Conservation (phyloP, 768 basidiomycete genomes). For the Mycena vitilis region DNA sequence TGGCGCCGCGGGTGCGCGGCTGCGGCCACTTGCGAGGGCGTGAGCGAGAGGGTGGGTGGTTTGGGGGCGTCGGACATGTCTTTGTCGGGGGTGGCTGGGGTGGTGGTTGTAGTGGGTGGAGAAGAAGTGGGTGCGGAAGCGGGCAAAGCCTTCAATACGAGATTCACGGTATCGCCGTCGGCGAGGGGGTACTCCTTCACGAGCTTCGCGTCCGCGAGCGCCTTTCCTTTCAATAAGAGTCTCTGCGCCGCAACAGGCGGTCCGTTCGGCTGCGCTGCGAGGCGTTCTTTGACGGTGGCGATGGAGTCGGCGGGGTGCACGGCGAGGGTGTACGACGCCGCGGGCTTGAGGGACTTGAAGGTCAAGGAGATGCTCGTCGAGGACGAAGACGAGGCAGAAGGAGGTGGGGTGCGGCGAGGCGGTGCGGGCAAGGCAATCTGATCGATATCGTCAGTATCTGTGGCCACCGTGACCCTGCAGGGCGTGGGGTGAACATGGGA, state of each 20-base stretch:
- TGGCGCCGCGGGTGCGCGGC: conserved; percentile 52
- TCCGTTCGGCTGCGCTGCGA: conserved; percentile 73
- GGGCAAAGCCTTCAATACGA: conserved; percentile 84
- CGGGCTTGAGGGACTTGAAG: conserved; percentile 93
- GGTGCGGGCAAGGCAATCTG: conserved; percentile 73
- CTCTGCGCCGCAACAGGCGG: conserved; percentile 87
- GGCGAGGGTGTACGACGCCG: conserved; percentile 76
- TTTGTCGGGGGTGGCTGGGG: neutral
- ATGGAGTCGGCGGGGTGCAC: conserved; percentile 88
- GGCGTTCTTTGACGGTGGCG: conserved; percentile 78
- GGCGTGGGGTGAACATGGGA: too few relatives aligned
- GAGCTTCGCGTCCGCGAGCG: conserved; percentile 87
- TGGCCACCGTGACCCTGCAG: neutral
- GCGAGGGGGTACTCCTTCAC: conserved; percentile 90
- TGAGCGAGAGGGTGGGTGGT: conserved; percentile 38
- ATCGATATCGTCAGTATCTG: conserved; percentile 12
- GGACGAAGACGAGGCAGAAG: conserved; percentile 2
- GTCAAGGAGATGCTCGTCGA: conserved; percentile 65
- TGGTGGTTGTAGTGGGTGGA: conserved; percentile 35
- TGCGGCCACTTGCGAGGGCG: conserved; percentile 33
- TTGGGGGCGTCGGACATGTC: conserved; percentile 37
- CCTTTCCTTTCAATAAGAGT: conserved; percentile 94
- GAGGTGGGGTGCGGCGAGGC: conserved; percentile 52
- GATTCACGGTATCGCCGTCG: conserved; percentile 83
- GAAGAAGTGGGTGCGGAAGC: conserved; percentile 37